Evolutionary conservation across 129 eudicot genomes (phyloP).

Genomic region (Cynara cardunculus): DNA sequence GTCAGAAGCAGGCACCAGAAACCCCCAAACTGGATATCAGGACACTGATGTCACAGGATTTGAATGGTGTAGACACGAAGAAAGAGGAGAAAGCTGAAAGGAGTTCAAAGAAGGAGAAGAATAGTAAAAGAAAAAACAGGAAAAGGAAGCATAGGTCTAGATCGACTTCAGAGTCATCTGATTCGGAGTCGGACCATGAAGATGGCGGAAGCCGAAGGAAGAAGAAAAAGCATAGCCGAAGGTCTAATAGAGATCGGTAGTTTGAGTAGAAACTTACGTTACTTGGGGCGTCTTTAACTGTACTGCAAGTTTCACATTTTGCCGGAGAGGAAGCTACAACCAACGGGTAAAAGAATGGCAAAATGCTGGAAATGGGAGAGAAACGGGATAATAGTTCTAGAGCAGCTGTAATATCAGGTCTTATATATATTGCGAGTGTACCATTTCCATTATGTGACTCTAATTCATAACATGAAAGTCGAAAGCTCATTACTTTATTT

Average conservation of each 20-base stretch:
- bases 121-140: constrained; percentile 51
- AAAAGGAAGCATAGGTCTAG: constrained; percentile 45
- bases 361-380: neutral
- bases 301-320: neutral
- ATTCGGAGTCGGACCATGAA: constrained; percentile 64
- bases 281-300: neutral
- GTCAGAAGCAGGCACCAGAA: constrained; percentile 73
- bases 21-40: constrained; percentile 64
- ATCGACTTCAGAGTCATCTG: constrained; percentile 68
- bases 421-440: too few species aligned
- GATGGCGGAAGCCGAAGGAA: constrained; percentile 47
- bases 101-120: constrained; percentile 28
- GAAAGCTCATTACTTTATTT: neutral
- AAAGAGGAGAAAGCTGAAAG: constrained; percentile 43
- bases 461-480: neutral
- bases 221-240: constrained; percentile 59
- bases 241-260: constrained; percentile 30
- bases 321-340: neutral
- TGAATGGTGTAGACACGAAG: constrained; percentile 41
- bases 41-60: constrained; percentile 33
- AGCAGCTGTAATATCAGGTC: too few species aligned
- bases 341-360: neutral
- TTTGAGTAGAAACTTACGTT: neutral
- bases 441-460: neutral
- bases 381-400: neutral